Conservation (phyloP, 2,329 filamentous ascomycete species). For the Elsinoe arachidis region DNA sequence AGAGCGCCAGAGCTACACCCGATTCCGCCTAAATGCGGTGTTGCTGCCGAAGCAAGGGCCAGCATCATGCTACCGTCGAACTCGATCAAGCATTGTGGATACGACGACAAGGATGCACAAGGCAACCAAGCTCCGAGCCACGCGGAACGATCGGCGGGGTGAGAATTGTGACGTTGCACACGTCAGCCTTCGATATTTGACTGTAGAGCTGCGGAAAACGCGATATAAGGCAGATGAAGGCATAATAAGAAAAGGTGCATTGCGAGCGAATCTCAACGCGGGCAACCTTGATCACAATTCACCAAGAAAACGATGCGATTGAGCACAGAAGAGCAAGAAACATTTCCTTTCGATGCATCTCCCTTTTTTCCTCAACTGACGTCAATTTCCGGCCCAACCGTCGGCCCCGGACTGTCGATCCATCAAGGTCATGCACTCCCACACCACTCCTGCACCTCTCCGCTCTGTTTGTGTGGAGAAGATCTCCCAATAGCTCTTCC, state of each 20-base stretch:
- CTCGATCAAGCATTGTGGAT: neutral
- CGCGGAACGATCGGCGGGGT: neutral
- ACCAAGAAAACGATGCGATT: too few relatives aligned
- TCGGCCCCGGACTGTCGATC: neutral
- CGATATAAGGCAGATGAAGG: too few relatives aligned
- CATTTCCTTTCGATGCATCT: neutral
- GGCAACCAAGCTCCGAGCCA: slow-evolving; percentile 1
- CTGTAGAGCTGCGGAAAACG: too few relatives aligned
- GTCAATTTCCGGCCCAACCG: neutral
- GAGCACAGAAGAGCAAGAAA: neutral
- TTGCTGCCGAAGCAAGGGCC: neutral
- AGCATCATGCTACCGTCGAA: neutral
- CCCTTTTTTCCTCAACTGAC: neutral
- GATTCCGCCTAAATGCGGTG: slow-evolving; percentile 4
- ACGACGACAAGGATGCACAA: neutral
- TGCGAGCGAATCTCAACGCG: too few relatives aligned
- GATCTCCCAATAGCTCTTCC: slow-evolving; percentile 9
- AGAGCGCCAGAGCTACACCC: neutral
- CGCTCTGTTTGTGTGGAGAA: neutral
- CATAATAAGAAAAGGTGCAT: too few relatives aligned
- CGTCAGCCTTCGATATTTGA: neutral
- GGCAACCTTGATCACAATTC: too few relatives aligned
- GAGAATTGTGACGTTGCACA: neutral
- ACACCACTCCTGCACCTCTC: neutral
- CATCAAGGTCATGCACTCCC: too few relatives aligned